These are phyloP conservation scores for Schwanniomyces sp. DNA, from an alignment of 805 yeast species.

Conservation along the genomic window DNA sequence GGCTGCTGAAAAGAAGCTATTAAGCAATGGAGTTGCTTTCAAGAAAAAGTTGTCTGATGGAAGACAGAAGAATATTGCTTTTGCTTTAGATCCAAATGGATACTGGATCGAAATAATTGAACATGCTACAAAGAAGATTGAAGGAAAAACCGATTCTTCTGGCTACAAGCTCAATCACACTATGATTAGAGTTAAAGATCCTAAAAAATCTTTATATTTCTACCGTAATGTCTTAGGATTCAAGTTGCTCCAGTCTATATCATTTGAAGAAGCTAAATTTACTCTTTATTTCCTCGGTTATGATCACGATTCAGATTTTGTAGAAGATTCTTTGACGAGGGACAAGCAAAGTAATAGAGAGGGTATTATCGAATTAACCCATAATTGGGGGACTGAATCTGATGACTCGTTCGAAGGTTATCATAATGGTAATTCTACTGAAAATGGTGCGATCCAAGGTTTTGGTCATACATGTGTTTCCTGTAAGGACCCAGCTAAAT, in stretches of 20 bases:
- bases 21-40: constrained; percentile 65
- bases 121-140: constrained; percentile 45
- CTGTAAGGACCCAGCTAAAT: constrained; percentile 58
- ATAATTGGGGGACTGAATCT: constrained; percentile 92
- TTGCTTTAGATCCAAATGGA: constrained; percentile 92
- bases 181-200: constrained; percentile 92
- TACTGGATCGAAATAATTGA: constrained; percentile 93
- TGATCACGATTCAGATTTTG: constrained; percentile 43
- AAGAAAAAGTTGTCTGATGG: constrained; percentile 87
- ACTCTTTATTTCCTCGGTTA: constrained; percentile 85
- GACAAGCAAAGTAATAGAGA: constrained; percentile 47
- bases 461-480: constrained; percentile 84
- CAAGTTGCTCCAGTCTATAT: constrained; percentile 60
- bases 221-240: constrained; percentile 81
- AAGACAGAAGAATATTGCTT: constrained; percentile 89
- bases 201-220: constrained; percentile 69
- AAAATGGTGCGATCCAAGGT: constrained; percentile 65
- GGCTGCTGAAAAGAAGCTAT: constrained; percentile 56
- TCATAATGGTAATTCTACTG: constrained; percentile 72
- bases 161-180: constrained; percentile 74
- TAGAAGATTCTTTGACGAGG: constrained; percentile 36
- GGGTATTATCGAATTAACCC: constrained; percentile 84
- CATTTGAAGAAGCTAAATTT: constrained; percentile 70
- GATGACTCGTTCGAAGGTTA: constrained; percentile 71
- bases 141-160: constrained; percentile 35